Conservation (phyloP, 139 green algal species). For the Gonium pectorale region DNA sequence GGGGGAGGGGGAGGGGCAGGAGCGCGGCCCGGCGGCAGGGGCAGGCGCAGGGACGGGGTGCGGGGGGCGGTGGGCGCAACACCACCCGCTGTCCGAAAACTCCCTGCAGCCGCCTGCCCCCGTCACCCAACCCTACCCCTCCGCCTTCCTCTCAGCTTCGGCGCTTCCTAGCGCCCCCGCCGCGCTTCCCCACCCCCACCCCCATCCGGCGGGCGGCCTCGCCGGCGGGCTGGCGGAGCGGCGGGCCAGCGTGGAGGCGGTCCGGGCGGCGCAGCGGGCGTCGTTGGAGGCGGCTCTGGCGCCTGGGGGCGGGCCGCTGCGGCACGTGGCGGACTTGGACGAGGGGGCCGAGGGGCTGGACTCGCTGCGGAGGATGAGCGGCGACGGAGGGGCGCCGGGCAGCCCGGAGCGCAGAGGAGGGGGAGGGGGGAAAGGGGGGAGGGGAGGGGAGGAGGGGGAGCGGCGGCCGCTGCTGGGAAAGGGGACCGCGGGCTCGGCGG, state of each 20-base stretch:
- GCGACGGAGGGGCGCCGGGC: no score
- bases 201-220: no score
- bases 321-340: constrained; percentile 16
- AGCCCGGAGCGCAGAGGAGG: no score
- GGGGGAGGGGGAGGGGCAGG: neutral
- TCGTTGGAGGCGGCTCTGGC: neutral
- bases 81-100: no score
- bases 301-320: neutral
- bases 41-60: neutral
- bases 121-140: no score
- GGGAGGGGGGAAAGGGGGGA: no score
- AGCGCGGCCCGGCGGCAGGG: neutral
- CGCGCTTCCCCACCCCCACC: neutral
- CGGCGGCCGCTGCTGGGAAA: neutral
- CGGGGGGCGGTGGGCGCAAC: no score
- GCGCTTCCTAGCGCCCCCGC: no score
- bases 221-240: neutral
- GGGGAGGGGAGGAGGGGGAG: no score
- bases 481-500: neutral
- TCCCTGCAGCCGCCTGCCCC: no score
- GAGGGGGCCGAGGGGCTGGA: constrained; percentile 18
- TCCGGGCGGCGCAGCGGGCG: neutral
- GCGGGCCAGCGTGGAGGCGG: neutral
- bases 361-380: neutral
- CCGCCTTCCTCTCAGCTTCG: no score